Percentiles rank a stretch among this genome's conserved stretches.
phyloP scores from a whole-genome alignment of 1,284 basidiomycete species.

The Coriolopsis trogii region DNA sequence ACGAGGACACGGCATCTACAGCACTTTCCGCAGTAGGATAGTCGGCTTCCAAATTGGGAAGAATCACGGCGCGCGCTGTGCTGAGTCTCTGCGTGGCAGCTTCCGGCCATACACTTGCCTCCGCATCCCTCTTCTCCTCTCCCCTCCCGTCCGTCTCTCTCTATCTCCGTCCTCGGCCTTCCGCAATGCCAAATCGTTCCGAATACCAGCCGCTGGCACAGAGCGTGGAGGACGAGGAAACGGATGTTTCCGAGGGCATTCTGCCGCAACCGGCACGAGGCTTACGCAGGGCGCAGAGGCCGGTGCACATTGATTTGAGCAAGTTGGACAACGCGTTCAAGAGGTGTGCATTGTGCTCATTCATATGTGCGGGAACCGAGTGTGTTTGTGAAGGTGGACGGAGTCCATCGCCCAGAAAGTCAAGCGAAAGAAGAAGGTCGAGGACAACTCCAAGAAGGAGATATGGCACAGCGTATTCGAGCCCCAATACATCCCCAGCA shows the following conservation, averaged over 20 bases:
- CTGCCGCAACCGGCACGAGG: conserved; percentile 39
- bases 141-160: not conserved
- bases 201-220: conserved; percentile 74
- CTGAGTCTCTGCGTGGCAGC: conserved; percentile 17
- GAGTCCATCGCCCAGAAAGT: conserved; percentile 82
- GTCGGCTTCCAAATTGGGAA: conserved; percentile 11
- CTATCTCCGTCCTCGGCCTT: not conserved
- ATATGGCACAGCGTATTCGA: conserved; percentile 83
- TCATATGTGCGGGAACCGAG: not conserved
- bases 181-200: conserved; percentile 50
- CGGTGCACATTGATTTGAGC: conserved; percentile 72
- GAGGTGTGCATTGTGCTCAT: conserved; percentile 44
- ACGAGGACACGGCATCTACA: no score
- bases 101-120: conserved; percentile 5
- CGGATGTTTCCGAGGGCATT: conserved; percentile 47
- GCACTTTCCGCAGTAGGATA: conserved; percentile 15
- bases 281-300: conserved; percentile 49
- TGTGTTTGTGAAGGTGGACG: conserved; percentile 65
- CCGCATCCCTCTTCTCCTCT: conserved; percentile 1
- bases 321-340: conserved; percentile 84
- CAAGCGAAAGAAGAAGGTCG: conserved; percentile 75
- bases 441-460: conserved; percentile 64
- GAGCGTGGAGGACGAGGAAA: conserved; percentile 51
- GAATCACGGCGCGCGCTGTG: conserved; percentile 4
- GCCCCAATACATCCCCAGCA: conserved; percentile 40